Evolutionary conservation across 225 moss, liverwort and hornwort genomes (phyloP), one percentile per base, ranked within the genome.

Genomic region (Sphagnum tenellum): DNA sequence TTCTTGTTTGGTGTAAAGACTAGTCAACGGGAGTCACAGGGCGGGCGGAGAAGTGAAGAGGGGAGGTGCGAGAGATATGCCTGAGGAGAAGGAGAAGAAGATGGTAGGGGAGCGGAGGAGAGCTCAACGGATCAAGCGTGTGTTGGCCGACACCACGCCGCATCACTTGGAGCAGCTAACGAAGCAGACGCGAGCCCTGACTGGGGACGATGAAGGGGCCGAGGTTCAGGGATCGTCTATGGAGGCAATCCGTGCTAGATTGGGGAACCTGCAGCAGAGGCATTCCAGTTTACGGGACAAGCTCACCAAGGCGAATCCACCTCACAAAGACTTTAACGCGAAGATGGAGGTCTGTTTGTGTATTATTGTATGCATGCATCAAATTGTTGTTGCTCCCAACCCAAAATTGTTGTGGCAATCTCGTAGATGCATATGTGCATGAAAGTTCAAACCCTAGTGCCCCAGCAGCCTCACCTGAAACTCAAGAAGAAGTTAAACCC

Each of bases 91-190:
- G 62, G 86, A 80, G 73, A 87, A 81, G 70, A 77, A 82, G 73
- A 87, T 87, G 76, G 81, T 85, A 2, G 87, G 88, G 12, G 90
- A 88, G 50, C 74, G 90, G 65, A 78, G 89, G 63, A 84, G 86
- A 59, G 86, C 86, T 13, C 91, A 89, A 55, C 75, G 91, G 14
- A 78, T 89, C 29, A 91, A 91, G 80, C 86, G 89, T 9, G 86
- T 89, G 62, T 74, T 91, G 53, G 91, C 89, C 7, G 90, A 88
- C 60, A 89, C 89, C 54, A 83, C 91, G 12, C 86, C 89, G 8
- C 86, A 89, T 72, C 91, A 89, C 48, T 70, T 91, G 76, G 86
- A 89, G 78, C 91, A 91, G 79, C 89, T 91, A 0, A 91, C 91
- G 56, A 91, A 89, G 67, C 91, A 91, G 73, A 86, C 91, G 7